Conservation (phyloP, 371 early-diverging fungal genomes). For the Sporodiniella umbellata region DNA sequence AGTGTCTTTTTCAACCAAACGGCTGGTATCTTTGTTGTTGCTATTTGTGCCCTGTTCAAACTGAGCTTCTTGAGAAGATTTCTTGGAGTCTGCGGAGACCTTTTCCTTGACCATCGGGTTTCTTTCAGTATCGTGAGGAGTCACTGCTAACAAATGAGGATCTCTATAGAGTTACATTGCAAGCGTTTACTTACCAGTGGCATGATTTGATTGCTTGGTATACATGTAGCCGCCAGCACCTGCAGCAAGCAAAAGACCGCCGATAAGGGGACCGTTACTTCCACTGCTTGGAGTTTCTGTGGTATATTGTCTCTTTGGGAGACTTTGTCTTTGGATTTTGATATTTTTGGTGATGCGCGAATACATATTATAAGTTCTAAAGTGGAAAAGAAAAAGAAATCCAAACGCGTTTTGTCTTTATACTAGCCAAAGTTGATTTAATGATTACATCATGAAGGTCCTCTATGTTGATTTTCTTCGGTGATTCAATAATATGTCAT, state of each 20-base stretch:
- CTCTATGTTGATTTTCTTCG: background rate
- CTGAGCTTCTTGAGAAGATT: constrained; percentile 8
- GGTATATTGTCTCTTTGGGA: constrained; percentile 2
- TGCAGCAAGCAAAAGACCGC: constrained; percentile 5
- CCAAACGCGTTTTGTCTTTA: constrained; percentile 1
- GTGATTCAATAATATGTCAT: background rate
- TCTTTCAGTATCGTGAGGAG: background rate
- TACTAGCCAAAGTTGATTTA: constrained; percentile 2
- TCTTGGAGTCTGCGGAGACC: constrained; percentile 6
- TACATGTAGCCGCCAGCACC: constrained; percentile 21
- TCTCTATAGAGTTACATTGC: background rate
- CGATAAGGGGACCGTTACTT: constrained; percentile 1
- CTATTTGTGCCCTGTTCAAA: constrained; percentile 9
- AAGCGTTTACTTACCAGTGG: constrained; percentile 2
- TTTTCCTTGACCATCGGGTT: constrained; percentile 27
- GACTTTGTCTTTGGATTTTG: background rate
- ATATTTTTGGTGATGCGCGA: background rate
- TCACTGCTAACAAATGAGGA: background rate
- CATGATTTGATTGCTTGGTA: constrained; percentile 9
- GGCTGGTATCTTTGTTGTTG: constrained; percentile 10
- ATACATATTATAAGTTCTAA: constrained; percentile 1
- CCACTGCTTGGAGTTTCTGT: background rate
- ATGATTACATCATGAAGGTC: constrained; percentile 19
- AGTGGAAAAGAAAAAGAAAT: background rate
- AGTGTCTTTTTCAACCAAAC: constrained; percentile 10